Evolutionary conservation across 257 asterid genomes (phyloP), one percentile per base, ranked within the genome.

Genomic region (Solanum arcanum): DNA sequence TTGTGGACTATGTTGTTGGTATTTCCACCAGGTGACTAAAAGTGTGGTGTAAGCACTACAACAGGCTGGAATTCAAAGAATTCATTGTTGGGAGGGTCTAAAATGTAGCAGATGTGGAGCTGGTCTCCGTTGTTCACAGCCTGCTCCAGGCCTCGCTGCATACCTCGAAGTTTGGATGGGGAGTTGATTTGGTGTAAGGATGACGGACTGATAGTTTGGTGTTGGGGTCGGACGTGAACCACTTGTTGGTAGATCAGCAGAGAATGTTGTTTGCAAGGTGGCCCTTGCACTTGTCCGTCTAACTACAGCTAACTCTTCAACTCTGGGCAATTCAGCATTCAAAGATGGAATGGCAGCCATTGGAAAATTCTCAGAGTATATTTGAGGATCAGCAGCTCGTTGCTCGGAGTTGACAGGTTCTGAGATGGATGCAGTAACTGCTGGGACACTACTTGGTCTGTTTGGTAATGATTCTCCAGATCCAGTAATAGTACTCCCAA

Each of bases 21-120:
- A 35, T 35, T 9, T 35, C 23, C 35, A 25, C 83, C 60, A 42
- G 37, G 3, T 42, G 56, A 39, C 9, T 49, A 49, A n/a, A 76
- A 76, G 2, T 42, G 23, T 25, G 29, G 37, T 13, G 37, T 76
- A 52, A 41, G 37, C 4, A 1, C 39, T 77, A 31, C 41, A 78
- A 78, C 84, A 25, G 66, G 66, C 84, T 46, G 41, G 84, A 16
- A 78, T 78, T 78, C 42, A 39, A 47, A 47, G 42, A 46, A 46
- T 46, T 78, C 84, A 47, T 5, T 66, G 18, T 66, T 66, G 73
- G 9, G 11, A 47, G 84, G 56, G 81, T 72, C 60, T 62, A 75
- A 69, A 39, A 60, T 76, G 86, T 90, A 89, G 87, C 46, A 91
- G 82, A 82, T 94, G 95, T 21, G 96, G 98, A 23, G 97, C 94